These are phyloP conservation scores for Crithidia brevicula DNA, from an alignment of 208 protist species.

Conservation along the genomic window DNA sequence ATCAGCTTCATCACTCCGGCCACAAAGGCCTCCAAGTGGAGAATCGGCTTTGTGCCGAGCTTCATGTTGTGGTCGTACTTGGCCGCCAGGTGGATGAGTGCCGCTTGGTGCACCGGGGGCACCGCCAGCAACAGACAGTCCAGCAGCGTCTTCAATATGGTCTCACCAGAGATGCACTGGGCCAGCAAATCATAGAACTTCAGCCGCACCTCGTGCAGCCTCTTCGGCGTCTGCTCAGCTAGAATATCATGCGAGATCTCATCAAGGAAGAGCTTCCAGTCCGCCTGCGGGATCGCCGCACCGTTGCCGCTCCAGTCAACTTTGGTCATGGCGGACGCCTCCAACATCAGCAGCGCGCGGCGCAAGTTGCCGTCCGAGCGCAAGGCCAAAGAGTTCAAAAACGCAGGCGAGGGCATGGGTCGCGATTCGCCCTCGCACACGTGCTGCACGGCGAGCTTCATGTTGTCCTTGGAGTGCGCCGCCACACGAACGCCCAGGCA, in stretches of 20 bases:
- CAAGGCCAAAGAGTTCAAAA: conserved; percentile 76
- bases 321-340: conserved; percentile 90
- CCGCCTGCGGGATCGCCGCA: conserved; percentile 78
- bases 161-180: conserved; percentile 98
- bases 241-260: conserved; percentile 94
- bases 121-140: conserved; percentile 82
- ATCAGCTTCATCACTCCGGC: conserved; percentile 87
- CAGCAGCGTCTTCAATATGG: conserved; percentile 94
- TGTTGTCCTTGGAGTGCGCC: conserved; percentile 92
- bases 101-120: conserved; percentile 64
- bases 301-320: conserved; percentile 85
- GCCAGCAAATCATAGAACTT: conserved; percentile 98
- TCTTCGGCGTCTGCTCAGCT: conserved; percentile 94
- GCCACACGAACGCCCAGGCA: conserved; percentile 98
- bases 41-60: conserved; percentile 96
- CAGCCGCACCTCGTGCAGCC: conserved; percentile 92
- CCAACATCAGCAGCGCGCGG: conserved; percentile 97
- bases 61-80: conserved; percentile 97
- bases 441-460: conserved; percentile 68
- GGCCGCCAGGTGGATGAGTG: conserved; percentile 93
- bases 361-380: conserved; percentile 95
- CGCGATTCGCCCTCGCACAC: conserved; percentile 80
- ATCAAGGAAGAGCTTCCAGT: conserved; percentile 97
- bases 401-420: conserved; percentile 49
- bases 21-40: conserved; percentile 99